Conservation (phyloP, 2,329 filamentous ascomycete genomes). For the Anthostomella pinea region DNA sequence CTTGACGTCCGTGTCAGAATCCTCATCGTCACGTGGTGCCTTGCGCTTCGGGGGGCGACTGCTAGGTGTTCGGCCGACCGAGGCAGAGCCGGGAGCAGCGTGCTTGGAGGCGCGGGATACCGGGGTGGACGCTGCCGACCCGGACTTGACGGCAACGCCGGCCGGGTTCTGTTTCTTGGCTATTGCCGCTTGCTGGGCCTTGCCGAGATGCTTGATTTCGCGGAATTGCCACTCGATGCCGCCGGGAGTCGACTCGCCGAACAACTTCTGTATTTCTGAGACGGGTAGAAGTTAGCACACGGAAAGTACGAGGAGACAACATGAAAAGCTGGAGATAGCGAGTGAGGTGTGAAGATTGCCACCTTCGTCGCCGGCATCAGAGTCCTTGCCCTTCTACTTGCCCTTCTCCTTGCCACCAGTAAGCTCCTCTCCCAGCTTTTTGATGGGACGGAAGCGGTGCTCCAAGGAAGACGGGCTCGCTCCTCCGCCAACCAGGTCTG, state of each 20-base stretch:
- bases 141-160: conserved; percentile 32
- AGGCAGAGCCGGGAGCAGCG: too few species aligned
- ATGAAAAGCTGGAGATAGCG: not conserved
- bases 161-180: conserved; percentile 45
- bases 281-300: conserved; percentile 1
- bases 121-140: too few species aligned
- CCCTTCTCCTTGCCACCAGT: conserved; percentile 17
- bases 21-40: conserved; percentile 14
- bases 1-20: conserved; percentile 22
- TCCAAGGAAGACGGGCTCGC: conserved; percentile 45
- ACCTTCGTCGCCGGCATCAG: conserved; percentile 43
- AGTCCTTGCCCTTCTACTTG: conserved; percentile 32
- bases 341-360: conserved; percentile 20
- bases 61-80: too few species aligned
- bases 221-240: conserved; percentile 63
- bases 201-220: conserved; percentile 51
- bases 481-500: conserved; percentile 39
- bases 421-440: conserved; percentile 37
- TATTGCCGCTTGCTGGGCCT: conserved; percentile 44
- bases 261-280: conserved; percentile 57
- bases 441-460: conserved; percentile 50
- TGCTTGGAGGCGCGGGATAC: conserved; percentile 11
- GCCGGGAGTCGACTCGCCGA: conserved; percentile 55
- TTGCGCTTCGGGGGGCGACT: conserved; percentile 11
- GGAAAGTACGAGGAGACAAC: not conserved